Evolutionary conservation across 257 asterid genomes (phyloP), one percentile per base, ranked within the genome.

Genomic region (Thymus mandschuricus): DNA sequence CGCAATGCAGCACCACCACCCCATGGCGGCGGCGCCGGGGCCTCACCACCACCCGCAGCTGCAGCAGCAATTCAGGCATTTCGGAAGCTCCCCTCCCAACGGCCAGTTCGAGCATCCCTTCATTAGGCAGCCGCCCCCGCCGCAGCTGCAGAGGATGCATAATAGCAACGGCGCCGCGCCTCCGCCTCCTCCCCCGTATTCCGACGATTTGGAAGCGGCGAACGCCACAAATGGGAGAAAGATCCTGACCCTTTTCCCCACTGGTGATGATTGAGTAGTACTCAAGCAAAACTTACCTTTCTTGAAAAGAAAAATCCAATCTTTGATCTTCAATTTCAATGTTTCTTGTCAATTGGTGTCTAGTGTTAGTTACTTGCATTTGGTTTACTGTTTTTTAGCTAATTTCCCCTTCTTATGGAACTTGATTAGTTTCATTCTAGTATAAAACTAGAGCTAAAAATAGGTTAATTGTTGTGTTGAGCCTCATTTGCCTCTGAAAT

Each of bases 171-270:
- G 81, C 21, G 29, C 74, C 2, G 86, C 52, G 31, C 56, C 21
- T 21, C 21, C 69, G 38, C 60, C 66, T 75, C 75, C 82, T 29
- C 72, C 73, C 2, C 60, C 86, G 9, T 88, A 85, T 51, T 77
- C 75, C 21, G 95, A 86, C 48, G 95, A 85, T 69, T 67, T 92
- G 79, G 96, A 86, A 54, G 74, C 91, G 8, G 82, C 77, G 9
- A 74, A 80, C 6, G 46, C 83, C 5, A 48, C 81, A 0, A 87
- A 81, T 65, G 98, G 89, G 69, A 85, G 89, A 76, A 86, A 84
- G 63, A 82, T 86, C 69, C 97, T 92, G 60, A 89, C 98, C 46
- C 80, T 92, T 63, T 92, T 92, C 77, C 97, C 98, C 7, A 84
- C 88, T 0, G 90, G 89, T 6, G 90, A 84, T 52, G 92, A 84